These are phyloP conservation scores for Backusella sp. DNA, from an alignment of 192 early-diverging fungal genomes.

Conservation along the genomic window DNA sequence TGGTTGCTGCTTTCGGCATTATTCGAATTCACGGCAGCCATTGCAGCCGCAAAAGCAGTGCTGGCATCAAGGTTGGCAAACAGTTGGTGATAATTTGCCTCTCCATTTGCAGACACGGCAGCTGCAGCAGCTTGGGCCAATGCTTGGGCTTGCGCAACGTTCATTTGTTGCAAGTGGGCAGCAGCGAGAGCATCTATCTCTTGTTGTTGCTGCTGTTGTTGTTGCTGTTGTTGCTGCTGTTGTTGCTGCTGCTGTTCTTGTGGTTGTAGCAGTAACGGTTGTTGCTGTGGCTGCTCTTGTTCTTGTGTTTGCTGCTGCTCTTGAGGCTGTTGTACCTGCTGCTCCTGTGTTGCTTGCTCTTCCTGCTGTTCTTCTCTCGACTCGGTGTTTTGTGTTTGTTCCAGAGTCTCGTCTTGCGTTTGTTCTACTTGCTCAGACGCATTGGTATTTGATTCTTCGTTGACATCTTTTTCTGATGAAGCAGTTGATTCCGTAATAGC, in stretches of 20 bases:
- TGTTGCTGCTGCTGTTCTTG: neutral
- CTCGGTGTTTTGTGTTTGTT: neutral
- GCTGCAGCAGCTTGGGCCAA: constrained; percentile 29
- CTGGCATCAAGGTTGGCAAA: constrained; percentile 15
- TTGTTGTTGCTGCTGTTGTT: constrained; percentile 7
- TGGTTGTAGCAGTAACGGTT: neutral
- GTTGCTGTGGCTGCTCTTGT: neutral
- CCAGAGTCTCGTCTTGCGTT: neutral
- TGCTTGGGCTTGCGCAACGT: constrained; percentile 26
- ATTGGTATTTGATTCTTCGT: neutral
- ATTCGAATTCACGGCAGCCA: neutral
- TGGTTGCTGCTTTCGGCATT: neutral
- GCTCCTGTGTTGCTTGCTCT: neutral
- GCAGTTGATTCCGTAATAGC: neutral
- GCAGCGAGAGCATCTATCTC: constrained; percentile 7
- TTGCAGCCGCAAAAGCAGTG: neutral
- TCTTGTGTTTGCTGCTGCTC: neutral
- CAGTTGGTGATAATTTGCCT: constrained; percentile 15
- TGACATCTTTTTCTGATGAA: neutral
- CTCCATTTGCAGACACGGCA: constrained; percentile 19
- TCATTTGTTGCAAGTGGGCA: constrained; percentile 22
- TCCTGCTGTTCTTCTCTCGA: neutral
- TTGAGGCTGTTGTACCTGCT: neutral
- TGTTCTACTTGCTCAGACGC: neutral
- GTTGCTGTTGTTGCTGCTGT: constrained; percentile 8